These are phyloP conservation scores for Akanthomyces lecanii DNA, from an alignment of 2,329 filamentous ascomycete genomes.

Conservation along the genomic window DNA sequence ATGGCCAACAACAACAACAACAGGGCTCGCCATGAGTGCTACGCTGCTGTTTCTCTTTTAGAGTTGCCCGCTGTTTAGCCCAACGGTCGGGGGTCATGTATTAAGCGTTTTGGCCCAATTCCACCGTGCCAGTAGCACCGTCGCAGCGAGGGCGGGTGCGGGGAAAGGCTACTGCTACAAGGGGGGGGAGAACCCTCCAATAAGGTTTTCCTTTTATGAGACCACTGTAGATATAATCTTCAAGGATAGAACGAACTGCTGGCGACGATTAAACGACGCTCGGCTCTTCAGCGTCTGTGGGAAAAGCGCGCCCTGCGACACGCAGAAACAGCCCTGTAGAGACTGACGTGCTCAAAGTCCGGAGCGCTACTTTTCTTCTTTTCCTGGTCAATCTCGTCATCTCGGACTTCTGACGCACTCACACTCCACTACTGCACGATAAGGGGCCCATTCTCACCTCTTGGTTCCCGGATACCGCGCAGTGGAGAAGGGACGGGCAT, in stretches of 20 bases:
- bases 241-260: too few relatives aligned
- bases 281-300: background rate
- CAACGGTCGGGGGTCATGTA: background rate
- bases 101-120: too few relatives aligned
- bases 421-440: conserved; percentile 11
- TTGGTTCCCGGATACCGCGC: background rate
- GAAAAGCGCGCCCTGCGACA: background rate
- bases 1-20: background rate
- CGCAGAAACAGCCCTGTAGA: background rate
- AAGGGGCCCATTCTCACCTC: background rate
- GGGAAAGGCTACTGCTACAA: background rate
- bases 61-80: background rate
- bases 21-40: too few relatives aligned
- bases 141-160: conserved; percentile 6
- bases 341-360: background rate
- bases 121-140: background rate
- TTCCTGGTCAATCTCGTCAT: conserved; percentile 8
- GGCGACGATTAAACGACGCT: too few relatives aligned
- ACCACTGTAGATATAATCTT: background rate
- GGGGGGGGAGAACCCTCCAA: background rate
- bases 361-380: background rate
- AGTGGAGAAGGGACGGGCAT: conserved; percentile 3
- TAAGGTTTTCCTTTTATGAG: conserved; percentile 1
- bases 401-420: conserved; percentile 3
- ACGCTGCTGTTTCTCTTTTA: too few relatives aligned